Percentiles rank a stretch among this genome's conserved stretches.
Evolutionary conservation across 768 basidiomycete species (phyloP).

Genomic region (Lepiota venenata): DNA sequence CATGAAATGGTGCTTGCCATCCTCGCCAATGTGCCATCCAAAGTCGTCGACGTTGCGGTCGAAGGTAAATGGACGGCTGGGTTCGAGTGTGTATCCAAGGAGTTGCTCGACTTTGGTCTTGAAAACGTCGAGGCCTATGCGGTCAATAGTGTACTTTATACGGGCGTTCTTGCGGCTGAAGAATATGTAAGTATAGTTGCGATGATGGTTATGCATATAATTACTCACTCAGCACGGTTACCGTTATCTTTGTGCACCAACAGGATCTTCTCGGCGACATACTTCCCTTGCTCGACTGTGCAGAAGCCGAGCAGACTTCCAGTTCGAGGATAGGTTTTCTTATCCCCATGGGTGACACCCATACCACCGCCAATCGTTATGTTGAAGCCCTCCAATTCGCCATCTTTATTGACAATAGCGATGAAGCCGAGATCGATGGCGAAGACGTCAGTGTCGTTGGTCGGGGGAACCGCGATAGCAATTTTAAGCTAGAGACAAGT

Average conservation of each 20-base stretch:
- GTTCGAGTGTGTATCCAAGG: constrained; percentile 73
- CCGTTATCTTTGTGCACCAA: constrained; percentile 93
- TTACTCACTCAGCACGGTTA: constrained; percentile 84
- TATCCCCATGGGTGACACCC: constrained; percentile 99
- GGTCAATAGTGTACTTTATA: constrained; percentile 97
- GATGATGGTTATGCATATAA: not conserved
- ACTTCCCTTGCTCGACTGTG: constrained; percentile 77
- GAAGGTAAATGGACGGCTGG: constrained; percentile 77
- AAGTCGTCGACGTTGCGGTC: constrained; percentile 91
- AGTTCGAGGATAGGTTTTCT: constrained; percentile 95
- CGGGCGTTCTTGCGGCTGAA: constrained; percentile 78
- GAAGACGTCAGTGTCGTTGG: constrained; percentile 95
- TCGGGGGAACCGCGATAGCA: constrained; percentile 93
- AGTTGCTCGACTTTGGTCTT: constrained; percentile 87
- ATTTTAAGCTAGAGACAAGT: constrained; percentile 80
- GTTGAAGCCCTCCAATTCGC: constrained; percentile 91
- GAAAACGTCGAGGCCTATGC: constrained; percentile 87
- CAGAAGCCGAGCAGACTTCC: constrained; percentile 92
- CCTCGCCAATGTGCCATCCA: constrained; percentile 87
- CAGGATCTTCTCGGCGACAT: constrained; percentile 92
- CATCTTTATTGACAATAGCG: constrained; percentile 76
- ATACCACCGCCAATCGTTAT: constrained; percentile 94
- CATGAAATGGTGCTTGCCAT: constrained; percentile 89
- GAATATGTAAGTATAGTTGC: not conserved
- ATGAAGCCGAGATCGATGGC: constrained; percentile 97